Base-by-base conservation (phyloP, 768 basidiomycete species). In the Mycena sanguinolenta region DNA sequence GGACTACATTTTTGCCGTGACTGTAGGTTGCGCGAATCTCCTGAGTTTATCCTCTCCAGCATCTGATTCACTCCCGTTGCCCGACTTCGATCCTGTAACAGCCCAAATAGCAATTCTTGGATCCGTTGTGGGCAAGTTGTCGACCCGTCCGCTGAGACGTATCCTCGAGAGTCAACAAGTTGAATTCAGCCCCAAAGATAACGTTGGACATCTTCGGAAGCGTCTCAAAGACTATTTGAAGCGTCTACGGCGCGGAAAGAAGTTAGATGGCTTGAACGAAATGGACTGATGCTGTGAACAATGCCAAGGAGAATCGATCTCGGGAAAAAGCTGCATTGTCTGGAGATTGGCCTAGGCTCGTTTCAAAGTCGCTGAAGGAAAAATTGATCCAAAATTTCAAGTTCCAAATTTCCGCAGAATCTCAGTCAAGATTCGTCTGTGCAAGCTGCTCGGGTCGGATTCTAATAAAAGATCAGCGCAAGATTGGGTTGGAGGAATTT, bases 331-430 rank as follows among this genome's bases (percentile, higher is more conserved):
- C 46, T 21, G 46, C 23, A 21, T n/a, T 49, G n/a, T 49, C n/a
- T n/a, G 23, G 46, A 23, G 46, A 49, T 6, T 49, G 46, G 46
- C 46, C 46, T 21, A 49, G 46, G 23, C 46, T 49, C 23, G 46
- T 49, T 23, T n/a, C 46, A n/a, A 49, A 49, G 46, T 49, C 46
- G n/a, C 46, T 49, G n/a, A 49, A 49, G 46, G 46, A 49, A 49
- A 49, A 23, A n/a, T 49, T 49, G 46, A 49, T 23, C n/a, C n/a
- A 49, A 49, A n/a, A 49, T 49, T 49, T 49, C 46, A 49, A 49
- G n/a, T n/a, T 49, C 46, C 46, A 23, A 21, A n/a, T 49, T 49
- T 49, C 46, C 46, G 46, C 46, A 21, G 46, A 49, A 49, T 49
- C 46, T 49, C 46, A 49, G 46, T 49, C 46, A n/a, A 49, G 23